phyloP scores from a whole-genome alignment of 192 early-diverging fungal genomes.

The Coemansia sp. region DNA sequence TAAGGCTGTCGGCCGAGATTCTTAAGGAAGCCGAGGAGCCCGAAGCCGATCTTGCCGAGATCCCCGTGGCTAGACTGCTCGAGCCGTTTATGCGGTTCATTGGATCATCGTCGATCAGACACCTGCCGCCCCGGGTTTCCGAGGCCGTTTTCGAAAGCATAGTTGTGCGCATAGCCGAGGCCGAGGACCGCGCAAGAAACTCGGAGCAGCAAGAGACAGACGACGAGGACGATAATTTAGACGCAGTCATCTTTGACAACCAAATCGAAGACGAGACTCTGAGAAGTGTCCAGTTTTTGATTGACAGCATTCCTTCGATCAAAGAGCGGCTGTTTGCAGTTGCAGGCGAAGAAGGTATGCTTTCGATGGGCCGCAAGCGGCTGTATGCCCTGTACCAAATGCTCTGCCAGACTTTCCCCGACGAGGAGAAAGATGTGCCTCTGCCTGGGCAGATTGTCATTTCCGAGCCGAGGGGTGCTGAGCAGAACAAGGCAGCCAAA shows the following conservation, averaged over 20 bases:
- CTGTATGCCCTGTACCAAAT: conserved; percentile 46
- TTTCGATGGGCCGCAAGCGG: conserved; percentile 38
- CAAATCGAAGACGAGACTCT: conserved; percentile 36
- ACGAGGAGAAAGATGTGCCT: conserved; percentile 40
- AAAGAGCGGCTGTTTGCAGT: conserved; percentile 42
- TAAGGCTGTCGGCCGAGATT: conserved; percentile 24
- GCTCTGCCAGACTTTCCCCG: conserved; percentile 48
- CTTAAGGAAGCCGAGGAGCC: conserved; percentile 9
- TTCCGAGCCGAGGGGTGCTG: conserved; percentile 31
- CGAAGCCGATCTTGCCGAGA: conserved; percentile 11
- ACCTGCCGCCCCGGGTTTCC: conserved; percentile 37
- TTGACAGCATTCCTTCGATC: conserved; percentile 38
- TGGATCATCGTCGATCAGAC: conserved; percentile 32
- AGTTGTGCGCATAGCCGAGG: conserved; percentile 52
- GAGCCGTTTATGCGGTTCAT: conserved; percentile 53
- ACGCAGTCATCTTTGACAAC: conserved; percentile 22
- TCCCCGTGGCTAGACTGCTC: conserved; percentile 41
- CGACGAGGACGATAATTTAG: background rate
- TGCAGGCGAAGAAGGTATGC: conserved; percentile 24
- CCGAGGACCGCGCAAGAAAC: conserved; percentile 26
- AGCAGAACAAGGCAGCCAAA: conserved; percentile 42
- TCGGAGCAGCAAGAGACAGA: conserved; percentile 1
- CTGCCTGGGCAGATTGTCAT: conserved; percentile 22
- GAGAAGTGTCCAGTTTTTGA: conserved; percentile 35
- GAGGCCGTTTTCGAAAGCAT: conserved; percentile 46